These are phyloP conservation scores for Aristolochia californica DNA, from an alignment of 164 flowering plant species.

Conservation along the genomic window DNA sequence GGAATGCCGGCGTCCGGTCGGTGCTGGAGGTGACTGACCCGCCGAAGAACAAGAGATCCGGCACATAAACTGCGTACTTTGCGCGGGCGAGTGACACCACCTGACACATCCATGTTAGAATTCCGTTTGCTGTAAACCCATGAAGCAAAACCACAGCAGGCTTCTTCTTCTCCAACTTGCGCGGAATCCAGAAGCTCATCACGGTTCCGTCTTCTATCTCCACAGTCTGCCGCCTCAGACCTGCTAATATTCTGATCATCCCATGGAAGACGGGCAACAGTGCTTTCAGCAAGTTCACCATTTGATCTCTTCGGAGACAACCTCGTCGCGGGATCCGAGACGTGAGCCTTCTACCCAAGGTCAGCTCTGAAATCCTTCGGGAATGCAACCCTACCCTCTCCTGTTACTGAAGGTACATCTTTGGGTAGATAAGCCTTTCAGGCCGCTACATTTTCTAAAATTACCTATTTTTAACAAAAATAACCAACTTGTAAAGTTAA, in stretches of 20 bases:
- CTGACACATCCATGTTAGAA: slow-evolving; percentile 86
- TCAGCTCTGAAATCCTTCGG: no score
- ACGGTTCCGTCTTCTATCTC: slow-evolving; percentile 65
- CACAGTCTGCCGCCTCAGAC: slow-evolving; percentile 41
- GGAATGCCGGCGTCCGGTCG: slow-evolving; percentile 58
- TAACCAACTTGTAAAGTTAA: no score
- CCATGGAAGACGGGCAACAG: slow-evolving; percentile 63
- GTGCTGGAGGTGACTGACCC: slow-evolving; percentile 31
- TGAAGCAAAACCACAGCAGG: slow-evolving; percentile 59
- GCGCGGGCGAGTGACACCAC: slow-evolving; percentile 41
- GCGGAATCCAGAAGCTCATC: slow-evolving; percentile 84
- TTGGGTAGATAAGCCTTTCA: no score
- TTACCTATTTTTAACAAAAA: no score
- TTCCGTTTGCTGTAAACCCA: slow-evolving; percentile 79
- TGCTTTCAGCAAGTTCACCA: slow-evolving; percentile 82
- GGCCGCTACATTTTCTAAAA: no score
- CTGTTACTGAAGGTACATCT: no score
- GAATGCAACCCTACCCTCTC: no score
- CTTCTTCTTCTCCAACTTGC: slow-evolving; percentile 15
- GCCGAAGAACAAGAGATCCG: slow-evolving; percentile 82
- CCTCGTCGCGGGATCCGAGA: no score
- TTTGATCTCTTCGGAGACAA: no score
- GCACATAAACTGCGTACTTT: slow-evolving; percentile 56
- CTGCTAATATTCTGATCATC: slow-evolving; percentile 67
- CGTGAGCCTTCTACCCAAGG: slow-evolving; percentile 1